A percentile compares a stretch with the other conserved stretches of the same genome.
Evolutionary conservation across 78 protist genomes (phyloP).

Genomic region (Dictyostelium firmibasis): DNA sequence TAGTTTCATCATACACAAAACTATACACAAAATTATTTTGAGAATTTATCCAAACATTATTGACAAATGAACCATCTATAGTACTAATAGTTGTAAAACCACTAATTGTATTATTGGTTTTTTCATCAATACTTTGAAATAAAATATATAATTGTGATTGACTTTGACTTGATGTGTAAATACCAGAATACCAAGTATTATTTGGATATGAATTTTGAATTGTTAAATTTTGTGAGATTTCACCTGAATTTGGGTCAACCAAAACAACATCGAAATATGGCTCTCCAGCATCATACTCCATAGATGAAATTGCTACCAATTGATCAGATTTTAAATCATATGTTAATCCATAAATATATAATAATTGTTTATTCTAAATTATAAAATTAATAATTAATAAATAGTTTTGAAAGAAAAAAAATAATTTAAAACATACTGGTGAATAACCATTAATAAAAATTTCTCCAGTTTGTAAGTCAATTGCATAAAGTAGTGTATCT

Average conservation of each 20-base stretch:
- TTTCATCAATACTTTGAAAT: constrained; percentile 7
- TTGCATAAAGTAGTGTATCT: not conserved
- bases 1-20: not conserved
- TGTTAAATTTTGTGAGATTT: constrained; percentile 13
- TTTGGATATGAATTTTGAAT: constrained; percentile 1
- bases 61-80: not conserved
- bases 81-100: not conserved
- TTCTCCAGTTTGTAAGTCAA: not conserved
- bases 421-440: constrained; percentile 24
- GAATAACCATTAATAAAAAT: constrained; percentile 41
- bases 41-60: not conserved
- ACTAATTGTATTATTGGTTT: constrained; percentile 28
- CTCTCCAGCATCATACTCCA: not conserved
- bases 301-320: constrained; percentile 37
- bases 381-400: not conserved
- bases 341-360: constrained; percentile 33
- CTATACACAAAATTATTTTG: not conserved
- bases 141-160: not conserved
- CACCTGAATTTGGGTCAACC: constrained; percentile 36
- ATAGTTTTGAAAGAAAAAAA: not conserved
- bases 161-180: constrained; percentile 21
- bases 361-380: constrained; percentile 1
- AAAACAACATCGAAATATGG: constrained; percentile 46
- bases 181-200: constrained; percentile 30
- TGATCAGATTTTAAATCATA: constrained; percentile 40